Percentiles rank a stretch among this genome's conserved stretches.
phyloP scores from a whole-genome alignment of 2,329 filamentous ascomycete species.

The Fusarium coicis region DNA sequence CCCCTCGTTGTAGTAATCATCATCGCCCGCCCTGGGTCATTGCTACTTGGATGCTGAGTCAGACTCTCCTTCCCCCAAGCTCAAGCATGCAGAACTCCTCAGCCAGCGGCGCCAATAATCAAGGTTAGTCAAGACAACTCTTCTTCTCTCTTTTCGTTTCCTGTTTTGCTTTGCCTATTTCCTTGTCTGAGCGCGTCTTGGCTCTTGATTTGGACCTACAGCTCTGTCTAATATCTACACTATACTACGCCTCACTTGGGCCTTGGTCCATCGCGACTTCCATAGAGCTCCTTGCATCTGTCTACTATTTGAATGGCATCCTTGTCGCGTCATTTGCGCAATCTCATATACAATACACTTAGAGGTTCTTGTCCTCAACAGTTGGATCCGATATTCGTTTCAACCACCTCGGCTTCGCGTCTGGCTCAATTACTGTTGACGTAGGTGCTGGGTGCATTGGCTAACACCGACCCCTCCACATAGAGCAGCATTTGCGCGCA shows the following conservation, averaged over 20 bases:
- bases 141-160: conserved; percentile 24
- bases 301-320: conserved; percentile 35
- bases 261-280: conserved; percentile 33
- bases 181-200: conserved; percentile 18
- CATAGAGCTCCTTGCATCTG: conserved; percentile 30
- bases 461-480: conserved; percentile 40
- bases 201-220: conserved; percentile 20
- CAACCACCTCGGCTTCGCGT: conserved; percentile 17
- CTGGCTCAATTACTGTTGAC: conserved; percentile 27
- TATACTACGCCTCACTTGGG: conserved; percentile 10
- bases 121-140: conserved; percentile 46
- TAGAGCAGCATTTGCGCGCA: conserved; percentile 57
- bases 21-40: conserved; percentile 41
- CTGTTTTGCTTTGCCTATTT: conserved; percentile 26
- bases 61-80: conserved; percentile 45
- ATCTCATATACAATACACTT: conserved; percentile 25
- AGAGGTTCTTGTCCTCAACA: conserved; percentile 15
- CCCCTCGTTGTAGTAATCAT: conserved; percentile 46
- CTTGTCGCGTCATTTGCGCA: conserved; percentile 38
- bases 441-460: conserved; percentile 30
- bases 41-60: conserved; percentile 50
- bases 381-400: conserved; percentile 20
- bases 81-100: conserved; percentile 49
- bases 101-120: conserved; percentile 48
- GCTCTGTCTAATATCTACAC: conserved; percentile 12